A percentile compares a stretch with the other conserved stretches of the same genome.
Conservation (phyloP, 2,329 filamentous ascomycete species). For the Tolypocladium nubicola region DNA sequence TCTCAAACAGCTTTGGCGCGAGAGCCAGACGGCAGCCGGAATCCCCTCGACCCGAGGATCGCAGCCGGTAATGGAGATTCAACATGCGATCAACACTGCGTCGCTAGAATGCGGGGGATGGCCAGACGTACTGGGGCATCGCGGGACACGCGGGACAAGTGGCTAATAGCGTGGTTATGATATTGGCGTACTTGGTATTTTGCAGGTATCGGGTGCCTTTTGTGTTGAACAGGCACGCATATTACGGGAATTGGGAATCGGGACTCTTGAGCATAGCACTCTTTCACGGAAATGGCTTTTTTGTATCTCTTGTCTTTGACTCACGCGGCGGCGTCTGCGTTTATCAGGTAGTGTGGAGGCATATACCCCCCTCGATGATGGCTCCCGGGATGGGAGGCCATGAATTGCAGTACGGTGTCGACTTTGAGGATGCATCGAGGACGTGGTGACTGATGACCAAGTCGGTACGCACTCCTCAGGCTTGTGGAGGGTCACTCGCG, state of each 20-base stretch:
- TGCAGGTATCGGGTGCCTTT: not conserved
- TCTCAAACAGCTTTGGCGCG: slow-evolving; percentile 20
- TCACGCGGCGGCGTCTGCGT: not conserved
- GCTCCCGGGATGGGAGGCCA: not conserved
- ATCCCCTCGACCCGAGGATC: slow-evolving; percentile 13
- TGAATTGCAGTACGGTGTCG: not conserved
- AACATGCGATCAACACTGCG: not conserved
- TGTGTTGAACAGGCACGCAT: slow-evolving; percentile 1
- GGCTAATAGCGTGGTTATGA: not conserved
- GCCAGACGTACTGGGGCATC: not conserved
- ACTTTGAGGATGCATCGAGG: not conserved
- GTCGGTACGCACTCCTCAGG: not conserved
- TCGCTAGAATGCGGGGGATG: not conserved
- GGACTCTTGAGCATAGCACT: slow-evolving; percentile 1
- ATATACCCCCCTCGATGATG: slow-evolving; percentile 2
- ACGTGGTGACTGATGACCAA: not conserved
- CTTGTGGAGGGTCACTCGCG: no score
- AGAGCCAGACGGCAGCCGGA: slow-evolving; percentile 10
- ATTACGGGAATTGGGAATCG: not conserved
- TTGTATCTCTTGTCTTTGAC: not conserved
- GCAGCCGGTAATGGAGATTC: slow-evolving; percentile 4
- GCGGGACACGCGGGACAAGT: not conserved
- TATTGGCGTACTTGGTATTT: slow-evolving; percentile 3
- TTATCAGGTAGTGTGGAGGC: not conserved
- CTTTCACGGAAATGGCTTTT: not conserved